Conservation (phyloP, 768 basidiomycete genomes). For the Galerina marginata region DNA sequence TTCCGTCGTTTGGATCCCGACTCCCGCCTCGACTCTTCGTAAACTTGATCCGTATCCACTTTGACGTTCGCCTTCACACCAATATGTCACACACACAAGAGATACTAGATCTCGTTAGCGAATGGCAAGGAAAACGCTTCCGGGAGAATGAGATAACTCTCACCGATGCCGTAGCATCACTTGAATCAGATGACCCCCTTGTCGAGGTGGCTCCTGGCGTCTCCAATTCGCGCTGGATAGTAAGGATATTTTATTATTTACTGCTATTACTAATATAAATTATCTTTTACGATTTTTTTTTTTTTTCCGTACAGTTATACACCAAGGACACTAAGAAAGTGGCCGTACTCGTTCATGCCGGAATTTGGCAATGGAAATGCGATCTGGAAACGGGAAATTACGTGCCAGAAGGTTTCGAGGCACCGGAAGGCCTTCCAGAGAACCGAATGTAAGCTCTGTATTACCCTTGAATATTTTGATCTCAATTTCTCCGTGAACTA, state of each 20-base stretch:
- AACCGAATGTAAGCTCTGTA: constrained; percentile 5
- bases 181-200: background rate
- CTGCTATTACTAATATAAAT: background rate
- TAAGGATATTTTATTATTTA: background rate
- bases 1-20: too few species aligned
- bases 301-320: background rate
- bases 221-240: constrained; percentile 3
- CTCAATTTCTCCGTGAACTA: background rate
- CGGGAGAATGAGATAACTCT: background rate
- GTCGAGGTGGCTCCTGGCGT: background rate
- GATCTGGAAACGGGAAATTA: constrained; percentile 13
- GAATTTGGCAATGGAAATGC: background rate
- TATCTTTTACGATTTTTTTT: background rate
- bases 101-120: background rate
- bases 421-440: constrained; percentile 2
- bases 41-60: too few species aligned
- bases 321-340: background rate
- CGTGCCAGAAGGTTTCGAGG: constrained; percentile 1
- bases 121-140: constrained; percentile 1
- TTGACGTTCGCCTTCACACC: too few species aligned
- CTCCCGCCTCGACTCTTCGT: too few species aligned
- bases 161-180: background rate
- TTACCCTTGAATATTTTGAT: background rate
- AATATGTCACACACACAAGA: background rate
- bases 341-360: constrained; percentile 1